Conservation (phyloP, 257 asterid species). For the Salvia splendens region DNA sequence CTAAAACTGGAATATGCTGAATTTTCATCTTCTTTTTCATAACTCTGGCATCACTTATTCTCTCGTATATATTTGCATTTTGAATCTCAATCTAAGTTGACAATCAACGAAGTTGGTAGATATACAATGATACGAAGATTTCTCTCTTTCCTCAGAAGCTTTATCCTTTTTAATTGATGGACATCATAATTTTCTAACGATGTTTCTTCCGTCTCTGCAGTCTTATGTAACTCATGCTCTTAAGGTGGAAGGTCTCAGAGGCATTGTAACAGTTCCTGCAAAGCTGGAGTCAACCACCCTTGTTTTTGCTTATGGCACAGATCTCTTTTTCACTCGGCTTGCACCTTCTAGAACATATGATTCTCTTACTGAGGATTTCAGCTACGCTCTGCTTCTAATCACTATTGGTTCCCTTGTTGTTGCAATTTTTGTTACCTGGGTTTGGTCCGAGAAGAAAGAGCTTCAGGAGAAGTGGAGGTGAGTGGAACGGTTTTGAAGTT, state of each 20-base stretch:
- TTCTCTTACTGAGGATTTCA: conserved; percentile 96
- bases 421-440: conserved; percentile 86
- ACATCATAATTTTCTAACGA: conserved; percentile 13
- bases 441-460: conserved; percentile 91
- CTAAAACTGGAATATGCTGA: conserved; percentile 5
- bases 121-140: not conserved
- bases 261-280: conserved; percentile 77
- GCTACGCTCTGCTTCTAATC: conserved; percentile 81
- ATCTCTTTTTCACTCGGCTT: conserved; percentile 84
- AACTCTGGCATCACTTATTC: not conserved
- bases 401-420: conserved; percentile 79
- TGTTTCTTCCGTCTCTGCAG: conserved; percentile 48
- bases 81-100: not conserved
- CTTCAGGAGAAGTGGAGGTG: conserved; percentile 98
- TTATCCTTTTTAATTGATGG: not conserved
- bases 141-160: not conserved
- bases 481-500: conserved; percentile 29
- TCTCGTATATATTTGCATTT: not conserved
- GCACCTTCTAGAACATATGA: conserved; percentile 96
- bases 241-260: conserved; percentile 91
- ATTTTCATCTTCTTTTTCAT: not conserved
- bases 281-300: conserved; percentile 96
- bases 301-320: conserved; percentile 84
- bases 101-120: not conserved
- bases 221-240: conserved; percentile 82